A percentile compares a stretch with the other conserved stretches of the same genome.
These are phyloP conservation scores for Capsella bursapastoris DNA, from an alignment of 345 rosid species.

Conservation along the genomic window DNA sequence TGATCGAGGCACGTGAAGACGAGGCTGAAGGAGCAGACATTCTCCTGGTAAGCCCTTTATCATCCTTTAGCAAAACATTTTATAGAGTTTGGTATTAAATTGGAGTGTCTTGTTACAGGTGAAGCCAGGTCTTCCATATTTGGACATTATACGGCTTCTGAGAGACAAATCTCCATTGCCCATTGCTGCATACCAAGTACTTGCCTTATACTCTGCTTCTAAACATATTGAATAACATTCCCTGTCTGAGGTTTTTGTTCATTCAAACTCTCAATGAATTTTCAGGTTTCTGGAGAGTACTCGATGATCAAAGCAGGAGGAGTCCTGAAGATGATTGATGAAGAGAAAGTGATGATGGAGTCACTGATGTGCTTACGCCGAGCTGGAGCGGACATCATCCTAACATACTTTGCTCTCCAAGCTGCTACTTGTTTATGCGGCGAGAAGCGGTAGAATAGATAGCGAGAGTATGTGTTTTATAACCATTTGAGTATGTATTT, in stretches of 20 bases:
- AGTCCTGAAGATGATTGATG: constrained; percentile 92
- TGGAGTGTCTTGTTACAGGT: constrained; percentile 55
- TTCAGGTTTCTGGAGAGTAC: constrained; percentile 71
- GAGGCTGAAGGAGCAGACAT: constrained; percentile 98
- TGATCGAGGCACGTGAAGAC: constrained; percentile 81
- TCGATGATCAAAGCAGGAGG: constrained; percentile 97
- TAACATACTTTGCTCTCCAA: constrained; percentile 90
- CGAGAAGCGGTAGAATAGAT: constrained; percentile 47
- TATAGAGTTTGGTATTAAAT: background rate
- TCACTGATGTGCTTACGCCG: constrained; percentile 88
- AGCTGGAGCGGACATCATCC: constrained; percentile 92
- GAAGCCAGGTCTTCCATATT: constrained; percentile 95
- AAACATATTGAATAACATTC: background rate
- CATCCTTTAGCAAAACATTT: background rate
- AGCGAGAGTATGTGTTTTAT: background rate
- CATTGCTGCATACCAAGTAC: constrained; percentile 93
- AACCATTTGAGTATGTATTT: constrained; percentile 2
- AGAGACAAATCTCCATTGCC: constrained; percentile 82
- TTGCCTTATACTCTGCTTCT: background rate
- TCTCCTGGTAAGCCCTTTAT: constrained; percentile 60
- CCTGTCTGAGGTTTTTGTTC: background rate
- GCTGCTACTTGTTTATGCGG: constrained; percentile 86
- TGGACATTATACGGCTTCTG: constrained; percentile 91
- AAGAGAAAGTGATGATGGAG: constrained; percentile 96
- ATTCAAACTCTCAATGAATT: background rate